These are phyloP conservation scores for Colletotrichum orchidophilum DNA, from an alignment of 2,329 filamentous ascomycete species.

Conservation along the genomic window DNA sequence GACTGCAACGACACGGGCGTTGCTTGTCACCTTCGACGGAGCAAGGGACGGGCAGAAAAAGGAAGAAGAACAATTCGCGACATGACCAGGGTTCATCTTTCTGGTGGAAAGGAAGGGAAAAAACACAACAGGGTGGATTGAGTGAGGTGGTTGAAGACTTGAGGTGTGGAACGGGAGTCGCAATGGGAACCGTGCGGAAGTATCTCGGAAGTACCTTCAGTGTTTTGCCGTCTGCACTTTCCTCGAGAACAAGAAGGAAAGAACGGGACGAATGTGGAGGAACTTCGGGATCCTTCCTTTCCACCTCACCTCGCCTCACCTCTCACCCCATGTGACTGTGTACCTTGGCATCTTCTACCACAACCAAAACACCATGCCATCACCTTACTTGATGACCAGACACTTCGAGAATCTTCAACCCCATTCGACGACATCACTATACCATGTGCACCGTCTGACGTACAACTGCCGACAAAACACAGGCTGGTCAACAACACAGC, in stretches of 20 bases:
- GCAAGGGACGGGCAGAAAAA: background rate
- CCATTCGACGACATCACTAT: background rate
- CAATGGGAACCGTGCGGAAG: conserved; percentile 13
- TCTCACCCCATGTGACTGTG: background rate
- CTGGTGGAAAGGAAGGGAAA: background rate
- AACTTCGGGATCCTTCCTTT: background rate
- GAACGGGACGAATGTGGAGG: background rate
- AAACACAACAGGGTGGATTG: background rate
- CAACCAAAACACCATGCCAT: background rate
- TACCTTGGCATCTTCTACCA: background rate
- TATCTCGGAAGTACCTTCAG: conserved; percentile 18
- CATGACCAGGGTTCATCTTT: conserved; percentile 5
- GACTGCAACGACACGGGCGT: background rate
- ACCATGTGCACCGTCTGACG: background rate
- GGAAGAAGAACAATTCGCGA: background rate
- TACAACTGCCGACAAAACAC: no score
- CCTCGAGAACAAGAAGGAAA: background rate
- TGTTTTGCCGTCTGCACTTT: background rate
- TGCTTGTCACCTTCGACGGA: background rate
- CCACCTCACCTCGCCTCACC: background rate
- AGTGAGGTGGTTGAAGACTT: background rate
- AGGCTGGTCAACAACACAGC: background rate
- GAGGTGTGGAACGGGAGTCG: background rate
- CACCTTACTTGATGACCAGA: background rate
- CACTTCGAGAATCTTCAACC: conserved; percentile 24